Percentiles rank a stretch among this genome's conserved stretches.
Evolutionary conservation across 2,329 filamentous ascomycete species (phyloP).

Genomic region (Clarireedia hainanense): DNA sequence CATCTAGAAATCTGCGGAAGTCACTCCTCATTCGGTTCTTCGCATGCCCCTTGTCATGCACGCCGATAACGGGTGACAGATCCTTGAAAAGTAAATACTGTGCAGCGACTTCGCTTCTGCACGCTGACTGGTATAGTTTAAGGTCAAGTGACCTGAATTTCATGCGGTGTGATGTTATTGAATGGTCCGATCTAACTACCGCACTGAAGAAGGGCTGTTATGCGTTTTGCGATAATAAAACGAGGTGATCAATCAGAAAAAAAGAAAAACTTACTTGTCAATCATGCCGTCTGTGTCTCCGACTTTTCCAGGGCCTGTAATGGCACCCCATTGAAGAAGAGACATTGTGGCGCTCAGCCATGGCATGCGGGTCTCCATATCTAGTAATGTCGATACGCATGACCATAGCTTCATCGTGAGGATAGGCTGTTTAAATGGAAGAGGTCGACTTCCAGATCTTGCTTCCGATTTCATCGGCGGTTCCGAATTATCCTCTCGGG

Average conservation of each 20-base stretch:
- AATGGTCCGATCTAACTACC: slow-evolving; percentile 8
- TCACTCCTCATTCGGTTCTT: slow-evolving; percentile 12
- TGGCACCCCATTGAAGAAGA: slow-evolving; percentile 64
- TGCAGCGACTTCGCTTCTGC: slow-evolving; percentile 21
- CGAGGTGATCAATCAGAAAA: slow-evolving; percentile 12
- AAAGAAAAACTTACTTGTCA: slow-evolving; percentile 62
- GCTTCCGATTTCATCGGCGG: slow-evolving; percentile 12
- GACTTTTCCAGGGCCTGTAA: slow-evolving; percentile 67
- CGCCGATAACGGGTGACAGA: slow-evolving; percentile 18
- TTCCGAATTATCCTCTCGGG: slow-evolving; percentile 20
- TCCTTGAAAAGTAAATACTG: slow-evolving; percentile 12
- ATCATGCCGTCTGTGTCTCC: slow-evolving; percentile 69
- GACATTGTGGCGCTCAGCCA: slow-evolving; percentile 75
- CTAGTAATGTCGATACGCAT: slow-evolving; percentile 63
- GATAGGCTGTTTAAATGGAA: slow-evolving; percentile 35
- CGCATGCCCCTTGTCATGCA: slow-evolving; percentile 24
- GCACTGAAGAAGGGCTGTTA: slow-evolving; percentile 3
- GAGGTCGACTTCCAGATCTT: slow-evolving; percentile 10
- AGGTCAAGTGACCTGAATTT: slow-evolving; percentile 43
- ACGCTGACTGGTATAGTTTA: slow-evolving; percentile 23
- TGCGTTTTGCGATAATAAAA: neutral
- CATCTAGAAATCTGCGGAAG: neutral
- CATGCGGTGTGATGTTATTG: slow-evolving; percentile 10
- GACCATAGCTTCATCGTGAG: slow-evolving; percentile 71
- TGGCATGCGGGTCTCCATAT: slow-evolving; percentile 76